phyloP scores from a whole-genome alignment of 768 basidiomycete species.

The Phaeotremella fagi region DNA sequence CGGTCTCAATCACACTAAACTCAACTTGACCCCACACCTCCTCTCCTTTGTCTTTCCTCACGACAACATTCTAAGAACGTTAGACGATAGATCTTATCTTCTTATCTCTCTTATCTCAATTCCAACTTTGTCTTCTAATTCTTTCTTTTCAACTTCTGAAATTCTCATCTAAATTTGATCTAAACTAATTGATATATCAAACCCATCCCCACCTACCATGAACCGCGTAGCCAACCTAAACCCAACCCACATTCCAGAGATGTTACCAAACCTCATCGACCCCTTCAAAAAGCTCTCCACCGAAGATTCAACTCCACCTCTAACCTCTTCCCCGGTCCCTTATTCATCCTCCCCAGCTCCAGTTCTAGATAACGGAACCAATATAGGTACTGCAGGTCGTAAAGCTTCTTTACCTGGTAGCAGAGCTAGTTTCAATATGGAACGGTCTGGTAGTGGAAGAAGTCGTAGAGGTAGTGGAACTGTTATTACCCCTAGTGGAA shows the following conservation, averaged over 20 bases:
- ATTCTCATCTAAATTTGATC: not conserved
- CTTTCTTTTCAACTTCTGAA: not conserved
- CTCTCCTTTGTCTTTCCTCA: no score
- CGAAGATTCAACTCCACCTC: not conserved
- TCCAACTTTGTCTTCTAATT: not conserved
- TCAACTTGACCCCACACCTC: no score
- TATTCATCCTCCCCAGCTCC: slow-evolving; percentile 11
- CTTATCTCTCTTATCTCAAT: not conserved
- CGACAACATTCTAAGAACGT: no score
- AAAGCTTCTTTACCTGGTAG: slow-evolving; percentile 20
- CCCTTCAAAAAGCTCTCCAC: slow-evolving; percentile 7
- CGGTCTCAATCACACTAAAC: no score
- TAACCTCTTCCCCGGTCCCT: slow-evolving; percentile 4
- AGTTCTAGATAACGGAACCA: slow-evolving; percentile 40
- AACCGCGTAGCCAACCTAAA: not conserved
- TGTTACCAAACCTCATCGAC: slow-evolving; percentile 2
- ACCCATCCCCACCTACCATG: not conserved
- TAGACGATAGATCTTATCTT: no score
- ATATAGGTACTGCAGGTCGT: slow-evolving; percentile 31
- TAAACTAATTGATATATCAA: not conserved
- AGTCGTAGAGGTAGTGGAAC: slow-evolving; percentile 54
- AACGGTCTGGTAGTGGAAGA: slow-evolving; percentile 20
- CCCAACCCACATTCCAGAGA: not conserved
- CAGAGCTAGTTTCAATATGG: slow-evolving; percentile 17
- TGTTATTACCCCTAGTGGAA: slow-evolving; percentile 65